Evolutionary conservation across 345 rosid species (phyloP), one percentile per base, ranked within the genome.

Genomic region (Murraya koenigii): DNA sequence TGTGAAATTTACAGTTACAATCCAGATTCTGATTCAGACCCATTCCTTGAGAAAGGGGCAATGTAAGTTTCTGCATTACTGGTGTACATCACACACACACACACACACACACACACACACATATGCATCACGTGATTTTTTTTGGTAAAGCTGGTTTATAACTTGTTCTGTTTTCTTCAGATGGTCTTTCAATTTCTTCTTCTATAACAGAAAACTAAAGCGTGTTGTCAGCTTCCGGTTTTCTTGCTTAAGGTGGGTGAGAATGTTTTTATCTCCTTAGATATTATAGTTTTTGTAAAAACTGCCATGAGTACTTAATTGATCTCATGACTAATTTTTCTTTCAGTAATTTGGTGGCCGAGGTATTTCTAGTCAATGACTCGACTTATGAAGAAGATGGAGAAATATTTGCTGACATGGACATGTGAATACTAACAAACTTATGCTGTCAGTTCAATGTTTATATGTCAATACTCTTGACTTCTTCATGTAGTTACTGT

Each of bases 101-200:
- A n/a, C n/a, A n/a, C n/a, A n/a, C n/a, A n/a, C n/a, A n/a, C n/a
- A n/a, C n/a, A n/a, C n/a, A n/a, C n/a, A n/a, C n/a, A n/a, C n/a
- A n/a, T n/a, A n/a, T n/a, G n/a, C n/a, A n/a, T 7, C 52, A 8
- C 36, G 28, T 20, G 26, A 55, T 14, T 19, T 77, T 19, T 77
- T 3, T 66, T n/a, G n/a, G 19, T 60, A 13, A 39, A 22, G n/a
- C 69, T 66, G n/a, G 0, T 33, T 30, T 54, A 68, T 47, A 36
- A 56, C 54, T 63, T 76, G 14, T 35, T 0, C 15, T 71, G 58
- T 63, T 71, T 30, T 78, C 26, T 79, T 54, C 92, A 95, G 98
- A 85, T 95, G 98, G 98, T 91, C 97, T 28, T 95, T 95, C 88
- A 87, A 83, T 82, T 95, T 92, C 94, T 90, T 95, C 81, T 92